Percentiles rank a stretch among this genome's conserved stretches.
Evolutionary conservation across 2,329 filamentous ascomycete species (phyloP).

Genomic region (Tolypocladium pustulatum): DNA sequence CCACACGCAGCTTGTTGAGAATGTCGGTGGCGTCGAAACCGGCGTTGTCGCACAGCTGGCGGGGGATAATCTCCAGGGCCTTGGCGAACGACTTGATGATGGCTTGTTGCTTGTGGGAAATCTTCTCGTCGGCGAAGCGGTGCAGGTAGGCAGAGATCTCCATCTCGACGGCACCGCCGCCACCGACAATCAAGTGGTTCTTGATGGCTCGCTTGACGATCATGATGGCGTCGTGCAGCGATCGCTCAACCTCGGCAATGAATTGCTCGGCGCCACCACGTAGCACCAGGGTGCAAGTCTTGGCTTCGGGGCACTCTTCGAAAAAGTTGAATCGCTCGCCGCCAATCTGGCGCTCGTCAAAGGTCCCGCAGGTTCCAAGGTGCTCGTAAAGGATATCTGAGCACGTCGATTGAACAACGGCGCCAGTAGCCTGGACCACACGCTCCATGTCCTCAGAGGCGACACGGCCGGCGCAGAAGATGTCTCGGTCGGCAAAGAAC

Average conservation of each 20-base stretch:
- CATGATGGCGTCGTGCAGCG: slow-evolving; percentile 98
- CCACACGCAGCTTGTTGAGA: slow-evolving; percentile 87
- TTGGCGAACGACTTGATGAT: slow-evolving; percentile 98
- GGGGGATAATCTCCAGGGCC: slow-evolving; percentile 90
- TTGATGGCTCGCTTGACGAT: slow-evolving; percentile 97
- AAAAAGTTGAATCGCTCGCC: slow-evolving; percentile 98
- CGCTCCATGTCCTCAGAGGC: slow-evolving; percentile 88
- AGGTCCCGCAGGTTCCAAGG: slow-evolving; percentile 78
- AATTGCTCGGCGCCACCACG: slow-evolving; percentile 97
- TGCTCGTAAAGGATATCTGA: slow-evolving; percentile 86
- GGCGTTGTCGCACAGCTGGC: slow-evolving; percentile 96
- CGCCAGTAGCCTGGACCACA: slow-evolving; percentile 88
- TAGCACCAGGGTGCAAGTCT: slow-evolving; percentile 92
- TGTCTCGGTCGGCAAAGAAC: slow-evolving; percentile 93
- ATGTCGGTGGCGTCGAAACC: slow-evolving; percentile 98
- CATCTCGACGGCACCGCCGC: slow-evolving; percentile 93
- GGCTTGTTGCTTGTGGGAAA: slow-evolving; percentile 89
- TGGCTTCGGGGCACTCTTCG: slow-evolving; percentile 86
- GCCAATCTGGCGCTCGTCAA: slow-evolving; percentile 95
- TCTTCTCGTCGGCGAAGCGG: slow-evolving; percentile 82
- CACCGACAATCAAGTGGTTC: slow-evolving; percentile 89
- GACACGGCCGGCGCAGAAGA: slow-evolving; percentile 96
- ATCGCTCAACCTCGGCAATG: slow-evolving; percentile 96
- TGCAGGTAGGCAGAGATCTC: slow-evolving; percentile 91
- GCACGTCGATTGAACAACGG: slow-evolving; percentile 88